phyloP scores from a whole-genome alignment of 208 protist species.

The Trichomonas tenax region DNA sequence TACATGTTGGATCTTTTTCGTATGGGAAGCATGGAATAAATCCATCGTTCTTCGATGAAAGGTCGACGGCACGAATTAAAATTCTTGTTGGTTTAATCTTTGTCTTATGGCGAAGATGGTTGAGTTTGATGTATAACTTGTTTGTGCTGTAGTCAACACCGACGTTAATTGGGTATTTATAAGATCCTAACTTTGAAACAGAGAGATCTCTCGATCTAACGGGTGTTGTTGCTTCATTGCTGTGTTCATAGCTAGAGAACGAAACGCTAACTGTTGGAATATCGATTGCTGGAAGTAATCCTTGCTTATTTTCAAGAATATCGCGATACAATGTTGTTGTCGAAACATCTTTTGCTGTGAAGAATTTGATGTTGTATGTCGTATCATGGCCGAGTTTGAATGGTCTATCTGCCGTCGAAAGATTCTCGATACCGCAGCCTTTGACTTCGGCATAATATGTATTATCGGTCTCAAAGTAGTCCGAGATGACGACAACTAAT shows the following conservation, averaged over 20 bases:
- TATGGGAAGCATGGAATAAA: background rate
- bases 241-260: background rate
- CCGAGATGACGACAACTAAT: background rate
- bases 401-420: background rate
- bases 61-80: background rate
- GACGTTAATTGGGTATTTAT: background rate
- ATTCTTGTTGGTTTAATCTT: background rate
- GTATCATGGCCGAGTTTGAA: background rate
- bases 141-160: background rate
- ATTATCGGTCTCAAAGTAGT: background rate
- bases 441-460: background rate
- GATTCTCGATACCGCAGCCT: background rate
- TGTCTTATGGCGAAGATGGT: background rate
- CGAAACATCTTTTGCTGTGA: background rate
- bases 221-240: no score
- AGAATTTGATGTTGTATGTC: background rate
- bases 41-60: background rate
- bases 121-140: background rate
- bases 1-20: background rate
- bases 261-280: background rate
- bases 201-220: no score
- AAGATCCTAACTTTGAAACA: background rate
- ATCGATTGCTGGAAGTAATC: background rate
- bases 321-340: background rate
- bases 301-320: background rate